phyloP scores from a whole-genome alignment of 768 basidiomycete genomes.

The Lentinula aciculospora region DNA sequence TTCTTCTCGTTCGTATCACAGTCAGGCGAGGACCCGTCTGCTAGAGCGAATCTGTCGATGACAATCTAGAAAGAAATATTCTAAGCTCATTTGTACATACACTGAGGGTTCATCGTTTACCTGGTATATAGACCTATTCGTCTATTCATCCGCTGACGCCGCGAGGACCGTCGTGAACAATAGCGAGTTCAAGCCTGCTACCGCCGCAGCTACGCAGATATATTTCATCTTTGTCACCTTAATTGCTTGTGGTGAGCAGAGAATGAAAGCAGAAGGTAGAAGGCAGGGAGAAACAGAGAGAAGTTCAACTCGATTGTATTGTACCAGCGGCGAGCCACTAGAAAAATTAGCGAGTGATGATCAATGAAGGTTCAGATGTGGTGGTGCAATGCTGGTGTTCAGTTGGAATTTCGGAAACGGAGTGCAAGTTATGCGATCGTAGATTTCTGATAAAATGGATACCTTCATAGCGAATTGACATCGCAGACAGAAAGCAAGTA shows the following conservation, averaged over 20 bases:
- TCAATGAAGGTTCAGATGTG: too few relatives aligned
- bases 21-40: slow-evolving; percentile 33
- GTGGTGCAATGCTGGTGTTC: too few relatives aligned
- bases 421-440: too few relatives aligned
- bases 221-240: not conserved
- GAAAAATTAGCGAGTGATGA: too few relatives aligned
- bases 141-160: slow-evolving; percentile 15
- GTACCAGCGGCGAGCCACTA: too few relatives aligned
- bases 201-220: not conserved
- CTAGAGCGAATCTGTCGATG: slow-evolving; percentile 63
- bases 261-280: not conserved
- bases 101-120: slow-evolving; percentile 5
- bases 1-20: slow-evolving; percentile 50
- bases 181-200: not conserved
- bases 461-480: too few relatives aligned
- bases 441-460: too few relatives aligned
- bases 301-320: too few relatives aligned
- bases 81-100: not conserved
- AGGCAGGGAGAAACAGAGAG: too few relatives aligned
- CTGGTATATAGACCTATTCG: slow-evolving; percentile 21
- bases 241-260: not conserved
- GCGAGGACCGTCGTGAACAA: not conserved
- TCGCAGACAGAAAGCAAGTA: too few relatives aligned
- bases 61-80: slow-evolving; percentile 34
- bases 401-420: too few relatives aligned